These are phyloP conservation scores for Escallonia rubra DNA, from an alignment of 129 eudicot genomes.

Conservation along the genomic window DNA sequence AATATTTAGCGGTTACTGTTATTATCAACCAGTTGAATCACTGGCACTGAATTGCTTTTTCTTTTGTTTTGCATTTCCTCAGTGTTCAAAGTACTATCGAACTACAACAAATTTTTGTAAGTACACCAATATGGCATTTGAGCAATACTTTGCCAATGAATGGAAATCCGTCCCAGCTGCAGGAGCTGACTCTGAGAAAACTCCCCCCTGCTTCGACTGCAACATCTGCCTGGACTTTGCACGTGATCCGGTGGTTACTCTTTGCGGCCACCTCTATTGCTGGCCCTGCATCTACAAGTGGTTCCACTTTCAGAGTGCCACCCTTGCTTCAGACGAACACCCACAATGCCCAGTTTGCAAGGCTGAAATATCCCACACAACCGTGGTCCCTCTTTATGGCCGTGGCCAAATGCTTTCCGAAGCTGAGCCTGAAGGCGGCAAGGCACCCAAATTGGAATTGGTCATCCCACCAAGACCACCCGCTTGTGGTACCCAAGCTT, in stretches of 20 bases:
- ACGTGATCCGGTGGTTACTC: conserved; percentile 85
- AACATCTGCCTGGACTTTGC: conserved; percentile 84
- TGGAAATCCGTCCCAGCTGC: conserved; percentile 36
- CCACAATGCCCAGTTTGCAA: conserved; percentile 92
- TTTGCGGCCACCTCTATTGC: conserved; percentile 94
- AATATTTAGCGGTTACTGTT: neutral
- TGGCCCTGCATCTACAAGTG: conserved; percentile 98
- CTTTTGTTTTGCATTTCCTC: conserved; percentile 3
- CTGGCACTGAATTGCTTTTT: neutral
- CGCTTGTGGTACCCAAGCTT: conserved; percentile 38
- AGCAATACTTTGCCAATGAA: conserved; percentile 37
- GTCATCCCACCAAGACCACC: conserved; percentile 73
- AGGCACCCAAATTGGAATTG: conserved; percentile 17
- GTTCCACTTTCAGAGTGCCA: conserved; percentile 46
- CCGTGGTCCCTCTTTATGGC: conserved; percentile 88
- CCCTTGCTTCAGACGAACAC: conserved; percentile 42
- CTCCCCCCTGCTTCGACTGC: conserved; percentile 73
- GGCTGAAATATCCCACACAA: conserved; percentile 61
- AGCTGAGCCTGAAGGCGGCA: conserved; percentile 33
- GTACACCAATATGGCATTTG: conserved; percentile 40
- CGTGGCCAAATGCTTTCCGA: conserved; percentile 49
- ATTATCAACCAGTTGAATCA: neutral
- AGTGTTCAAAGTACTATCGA: conserved; percentile 13
- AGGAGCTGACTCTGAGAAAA: conserved; percentile 31
- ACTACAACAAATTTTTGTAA: conserved; percentile 2